Evolutionary conservation across 495 filamentous ascomycete species (phyloP), one percentile per base, ranked within the genome.

Genomic region (Cetradonia linearis): DNA sequence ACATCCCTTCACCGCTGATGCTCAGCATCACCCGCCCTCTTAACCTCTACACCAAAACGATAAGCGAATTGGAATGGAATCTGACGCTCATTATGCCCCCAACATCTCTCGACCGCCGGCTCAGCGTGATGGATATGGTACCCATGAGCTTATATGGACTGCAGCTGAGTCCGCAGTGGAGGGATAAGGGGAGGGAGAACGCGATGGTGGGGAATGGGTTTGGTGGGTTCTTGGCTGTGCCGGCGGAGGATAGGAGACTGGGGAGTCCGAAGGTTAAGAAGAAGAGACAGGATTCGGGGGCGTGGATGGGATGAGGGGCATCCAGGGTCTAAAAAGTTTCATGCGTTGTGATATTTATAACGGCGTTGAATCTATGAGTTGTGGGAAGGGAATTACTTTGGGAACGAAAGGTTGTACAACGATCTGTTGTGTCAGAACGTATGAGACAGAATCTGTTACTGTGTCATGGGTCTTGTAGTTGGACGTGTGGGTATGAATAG

Each of bases 41-140:
- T 31, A 82, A 87, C 65, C 82, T 96, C 30, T 95, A 91, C 70
- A 89, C 82, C 69, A 96, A 95, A 72, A 86, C 88, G 30, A 77
- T 89, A 23, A 85, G 91, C 62, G 89, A 91, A 65, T 74, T 89
- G 25, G 88, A 91, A 64, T 96, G 91, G 91, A 86, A 87, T 63
- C 86, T 91, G 68, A 86, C 83, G 0, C 73, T 77, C 8, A 76
- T 84, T 62, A 72, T 77, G 6, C 82, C 81, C 3, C 68, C 74
- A 5, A 69, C 68, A 0, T 55, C 67, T 33, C 59, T 18, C 48
- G 70, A 69, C 16, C 71, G 69, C 7, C 67, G 68, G 3, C 71
- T 69, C 36, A 60, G 74, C 44, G 70, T 66, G 27, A 69, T 70
- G 7, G 66, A 61, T 30, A 82, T 78, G 2, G 73, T 81, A 18